These are phyloP conservation scores for Quercus lobata DNA, from an alignment of 331 rosid species.

Conservation along the genomic window DNA sequence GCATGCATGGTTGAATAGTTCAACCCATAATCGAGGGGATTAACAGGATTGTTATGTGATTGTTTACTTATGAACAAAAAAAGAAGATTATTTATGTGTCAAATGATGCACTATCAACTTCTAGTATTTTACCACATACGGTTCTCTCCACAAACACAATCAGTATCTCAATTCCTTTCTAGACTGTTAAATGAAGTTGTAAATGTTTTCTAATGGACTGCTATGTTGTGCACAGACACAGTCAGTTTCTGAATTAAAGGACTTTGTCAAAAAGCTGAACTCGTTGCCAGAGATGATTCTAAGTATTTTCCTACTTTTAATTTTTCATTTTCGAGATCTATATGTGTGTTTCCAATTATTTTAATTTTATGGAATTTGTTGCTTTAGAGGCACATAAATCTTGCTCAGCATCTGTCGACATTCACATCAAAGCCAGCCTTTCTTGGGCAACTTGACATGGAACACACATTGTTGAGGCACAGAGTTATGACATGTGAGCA, in stretches of 20 bases:
- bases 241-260: slow-evolving; percentile 96
- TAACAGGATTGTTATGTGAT: no score
- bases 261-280: slow-evolving; percentile 93
- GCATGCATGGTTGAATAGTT: slow-evolving; percentile 14
- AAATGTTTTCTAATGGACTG: slow-evolving; percentile 26
- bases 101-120: neutral
- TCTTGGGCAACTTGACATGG: slow-evolving; percentile 95
- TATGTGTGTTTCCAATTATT: neutral
- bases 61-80: no score
- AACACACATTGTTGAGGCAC: slow-evolving; percentile 89
- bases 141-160: neutral
- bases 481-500: slow-evolving; percentile 91
- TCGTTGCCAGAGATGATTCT: slow-evolving; percentile 96
- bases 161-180: neutral
- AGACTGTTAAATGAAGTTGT: slow-evolving; percentile 5
- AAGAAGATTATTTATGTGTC: neutral
- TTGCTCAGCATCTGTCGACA: slow-evolving; percentile 83
- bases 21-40: neutral
- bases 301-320: slow-evolving; percentile 25
- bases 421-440: slow-evolving; percentile 88
- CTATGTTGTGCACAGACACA: slow-evolving; percentile 55
- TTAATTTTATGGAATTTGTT: slow-evolving; percentile 31
- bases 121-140: neutral
- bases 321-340: slow-evolving; percentile 10
- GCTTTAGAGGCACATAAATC: slow-evolving; percentile 93